Conservation (phyloP, 2,329 filamentous ascomycete genomes). For the Lasiodiplodia sp. region DNA sequence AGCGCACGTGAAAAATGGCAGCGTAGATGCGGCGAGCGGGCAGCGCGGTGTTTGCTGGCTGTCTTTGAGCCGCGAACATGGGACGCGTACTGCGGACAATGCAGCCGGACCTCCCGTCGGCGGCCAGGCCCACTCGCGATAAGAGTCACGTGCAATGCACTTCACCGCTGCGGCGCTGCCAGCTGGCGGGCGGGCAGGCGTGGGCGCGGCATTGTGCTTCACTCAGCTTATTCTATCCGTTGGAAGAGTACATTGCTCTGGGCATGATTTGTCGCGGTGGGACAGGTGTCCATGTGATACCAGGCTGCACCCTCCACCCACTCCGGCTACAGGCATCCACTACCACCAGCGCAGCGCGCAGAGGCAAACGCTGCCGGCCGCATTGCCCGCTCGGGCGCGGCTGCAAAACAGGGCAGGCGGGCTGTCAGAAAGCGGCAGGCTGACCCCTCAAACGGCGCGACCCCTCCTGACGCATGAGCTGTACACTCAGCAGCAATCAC, state of each 20-base stretch:
- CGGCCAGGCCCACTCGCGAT: background rate
- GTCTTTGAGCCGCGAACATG: slow-evolving; percentile 3
- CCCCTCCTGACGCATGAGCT: background rate
- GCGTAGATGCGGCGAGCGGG: background rate
- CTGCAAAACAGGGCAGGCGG: background rate
- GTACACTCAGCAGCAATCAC: background rate
- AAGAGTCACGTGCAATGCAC: slow-evolving; percentile 16
- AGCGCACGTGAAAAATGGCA: background rate
- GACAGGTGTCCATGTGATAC: slow-evolving; percentile 8
- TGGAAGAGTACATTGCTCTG: slow-evolving; percentile 10
- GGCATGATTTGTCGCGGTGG: slow-evolving; percentile 12
- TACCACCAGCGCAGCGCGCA: background rate
- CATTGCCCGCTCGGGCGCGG: background rate
- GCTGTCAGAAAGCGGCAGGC: background rate
- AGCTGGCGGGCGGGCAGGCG: background rate
- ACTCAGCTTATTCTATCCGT: slow-evolving; percentile 1
- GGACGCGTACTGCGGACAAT: background rate
- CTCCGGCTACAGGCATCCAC: background rate
- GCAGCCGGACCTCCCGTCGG: background rate
- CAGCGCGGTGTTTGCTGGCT: background rate
- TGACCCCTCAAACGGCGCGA: background rate
- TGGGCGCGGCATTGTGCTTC: slow-evolving; percentile 15
- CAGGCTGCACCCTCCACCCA: background rate
- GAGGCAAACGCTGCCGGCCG: background rate
- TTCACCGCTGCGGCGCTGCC: background rate